Percentiles rank a stretch among this genome's conserved stretches.
Evolutionary conservation across 208 protist genomes (phyloP).

Genomic region (Crithidia expoeki): DNA sequence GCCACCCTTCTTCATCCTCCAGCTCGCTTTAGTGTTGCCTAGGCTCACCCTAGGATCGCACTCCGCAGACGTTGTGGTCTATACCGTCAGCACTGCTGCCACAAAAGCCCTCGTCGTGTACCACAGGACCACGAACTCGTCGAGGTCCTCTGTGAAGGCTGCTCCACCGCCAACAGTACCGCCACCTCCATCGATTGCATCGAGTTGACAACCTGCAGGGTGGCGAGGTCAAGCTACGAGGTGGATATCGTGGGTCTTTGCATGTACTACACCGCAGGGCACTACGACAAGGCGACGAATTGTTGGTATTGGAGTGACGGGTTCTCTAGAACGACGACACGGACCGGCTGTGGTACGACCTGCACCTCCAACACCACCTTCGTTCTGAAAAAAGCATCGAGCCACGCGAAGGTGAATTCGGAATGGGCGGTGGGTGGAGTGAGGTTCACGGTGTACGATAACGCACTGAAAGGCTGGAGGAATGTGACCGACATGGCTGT

Average conservation of each 20-base stretch:
- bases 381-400: slow-evolving; percentile 3
- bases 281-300: background rate
- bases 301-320: slow-evolving; percentile 16
- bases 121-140: background rate
- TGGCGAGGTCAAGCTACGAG: background rate
- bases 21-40: background rate
- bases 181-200: background rate
- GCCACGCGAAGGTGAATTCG: slow-evolving; percentile 13
- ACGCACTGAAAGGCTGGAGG: slow-evolving; percentile 1
- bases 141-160: background rate
- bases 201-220: slow-evolving; percentile 4
- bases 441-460: slow-evolving; percentile 21
- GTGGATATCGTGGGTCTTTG: background rate
- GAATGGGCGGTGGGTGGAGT: background rate
- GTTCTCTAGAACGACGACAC: background rate
- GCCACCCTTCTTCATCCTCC: background rate
- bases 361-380: background rate
- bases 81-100: background rate
- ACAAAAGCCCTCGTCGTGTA: background rate
- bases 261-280: slow-evolving; percentile 13
- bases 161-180: background rate
- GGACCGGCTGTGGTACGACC: background rate
- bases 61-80: slow-evolving; percentile 1
- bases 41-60: background rate
- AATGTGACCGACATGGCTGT: slow-evolving; percentile 15